These are phyloP conservation scores for Arthrobotrys iridis DNA, from an alignment of 2,329 filamentous ascomycete genomes.

Conservation along the genomic window DNA sequence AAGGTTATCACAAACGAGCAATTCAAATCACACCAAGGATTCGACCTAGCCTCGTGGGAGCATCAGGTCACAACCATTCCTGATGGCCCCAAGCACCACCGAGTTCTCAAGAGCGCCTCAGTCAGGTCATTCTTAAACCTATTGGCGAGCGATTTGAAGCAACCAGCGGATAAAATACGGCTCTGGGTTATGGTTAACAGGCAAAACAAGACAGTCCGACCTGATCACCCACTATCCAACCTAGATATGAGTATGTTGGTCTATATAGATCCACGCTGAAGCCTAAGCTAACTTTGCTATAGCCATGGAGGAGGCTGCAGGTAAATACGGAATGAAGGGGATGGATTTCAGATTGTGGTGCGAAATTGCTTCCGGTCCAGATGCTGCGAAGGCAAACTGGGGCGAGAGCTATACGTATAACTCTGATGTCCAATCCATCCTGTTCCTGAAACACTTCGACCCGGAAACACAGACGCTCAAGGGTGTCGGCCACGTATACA, in stretches of 20 bases:
- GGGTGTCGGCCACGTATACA: slow-evolving; percentile 85
- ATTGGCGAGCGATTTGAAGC: slow-evolving; percentile 75
- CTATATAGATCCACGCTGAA: slow-evolving; percentile 55
- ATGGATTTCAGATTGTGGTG: slow-evolving; percentile 82
- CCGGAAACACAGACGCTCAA: slow-evolving; percentile 76
- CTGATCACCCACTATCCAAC: slow-evolving; percentile 86
- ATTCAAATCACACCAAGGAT: slow-evolving; percentile 82
- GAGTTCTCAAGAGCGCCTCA: slow-evolving; percentile 77
- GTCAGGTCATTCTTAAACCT: slow-evolving; percentile 77
- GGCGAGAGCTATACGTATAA: slow-evolving; percentile 55
- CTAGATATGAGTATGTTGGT: slow-evolving; percentile 69
- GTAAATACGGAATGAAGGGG: slow-evolving; percentile 75
- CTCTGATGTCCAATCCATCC: slow-evolving; percentile 68
- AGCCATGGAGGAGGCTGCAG: slow-evolving; percentile 76
- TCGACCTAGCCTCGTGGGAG: slow-evolving; percentile 80
- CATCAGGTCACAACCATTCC: slow-evolving; percentile 62
- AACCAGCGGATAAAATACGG: slow-evolving; percentile 73
- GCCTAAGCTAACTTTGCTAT: slow-evolving; percentile 18
- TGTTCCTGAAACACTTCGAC: slow-evolving; percentile 95
- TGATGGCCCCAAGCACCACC: slow-evolving; percentile 75
- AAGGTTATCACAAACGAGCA: slow-evolving; percentile 83
- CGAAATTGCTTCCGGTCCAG: slow-evolving; percentile 76
- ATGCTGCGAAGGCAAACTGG: slow-evolving; percentile 61
- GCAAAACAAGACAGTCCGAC: slow-evolving; percentile 94
- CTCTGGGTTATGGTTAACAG: slow-evolving; percentile 98